Conservation (phyloP, 1,284 basidiomycete species). For the Chalciporus piperatoides region DNA sequence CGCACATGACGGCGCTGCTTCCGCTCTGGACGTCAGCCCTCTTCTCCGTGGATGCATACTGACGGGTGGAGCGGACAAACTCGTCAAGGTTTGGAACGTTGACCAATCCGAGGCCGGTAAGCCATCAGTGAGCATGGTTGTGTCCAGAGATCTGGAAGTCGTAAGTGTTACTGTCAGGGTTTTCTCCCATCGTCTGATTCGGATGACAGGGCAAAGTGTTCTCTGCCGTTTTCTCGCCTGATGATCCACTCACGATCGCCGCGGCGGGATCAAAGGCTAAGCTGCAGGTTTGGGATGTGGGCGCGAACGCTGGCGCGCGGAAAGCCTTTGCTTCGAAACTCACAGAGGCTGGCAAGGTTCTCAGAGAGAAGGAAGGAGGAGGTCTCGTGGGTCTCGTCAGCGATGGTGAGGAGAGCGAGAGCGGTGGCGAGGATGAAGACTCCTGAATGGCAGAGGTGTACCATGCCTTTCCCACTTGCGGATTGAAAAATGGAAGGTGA, state of each 20-base stretch:
- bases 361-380: conserved; percentile 63
- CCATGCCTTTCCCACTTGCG: not conserved
- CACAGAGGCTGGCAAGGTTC: conserved; percentile 59
- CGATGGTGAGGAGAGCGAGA: conserved; percentile 67
- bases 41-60: conserved; percentile 88
- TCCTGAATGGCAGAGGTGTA: conserved; percentile 5
- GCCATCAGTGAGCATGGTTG: conserved; percentile 83
- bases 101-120: conserved; percentile 64
- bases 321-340: conserved; percentile 78
- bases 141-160: conserved; percentile 88
- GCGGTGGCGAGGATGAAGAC: conserved; percentile 40
- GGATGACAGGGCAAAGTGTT: conserved; percentile 87
- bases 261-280: conserved; percentile 93
- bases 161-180: conserved; percentile 47
- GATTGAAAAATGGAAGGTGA: not conserved
- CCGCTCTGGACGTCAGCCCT: conserved; percentile 87
- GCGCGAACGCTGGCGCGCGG: conserved; percentile 70
- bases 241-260: conserved; percentile 91
- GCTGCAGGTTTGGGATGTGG: conserved; percentile 93
- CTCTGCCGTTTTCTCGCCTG: conserved; percentile 86
- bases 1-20: conserved; percentile 94
- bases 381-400: conserved; percentile 68
- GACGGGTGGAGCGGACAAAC: conserved; percentile 92
- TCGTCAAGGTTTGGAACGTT: conserved; percentile 95
- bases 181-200: not conserved